phyloP scores from a whole-genome alignment of 2,329 filamentous ascomycete species.

The Pestalotiopsis sp. region DNA sequence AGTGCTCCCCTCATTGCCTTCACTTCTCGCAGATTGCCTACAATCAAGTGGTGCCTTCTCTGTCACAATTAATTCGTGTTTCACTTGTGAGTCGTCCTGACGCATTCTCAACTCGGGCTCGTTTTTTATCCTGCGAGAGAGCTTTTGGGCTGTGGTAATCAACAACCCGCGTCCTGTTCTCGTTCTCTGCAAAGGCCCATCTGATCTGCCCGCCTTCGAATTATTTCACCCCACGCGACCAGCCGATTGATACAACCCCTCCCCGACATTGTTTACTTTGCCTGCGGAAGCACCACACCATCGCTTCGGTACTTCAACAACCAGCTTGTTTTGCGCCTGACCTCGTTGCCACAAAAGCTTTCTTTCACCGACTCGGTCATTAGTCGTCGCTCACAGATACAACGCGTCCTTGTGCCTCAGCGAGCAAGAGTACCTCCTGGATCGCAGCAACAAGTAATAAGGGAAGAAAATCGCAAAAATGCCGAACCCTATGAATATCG shows the following conservation, averaged over 20 bases:
- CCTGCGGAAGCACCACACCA: not conserved
- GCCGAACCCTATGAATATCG: slow-evolving; percentile 62
- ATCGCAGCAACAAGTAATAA: not conserved
- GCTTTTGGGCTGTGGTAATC: not conserved
- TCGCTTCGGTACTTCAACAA: not conserved
- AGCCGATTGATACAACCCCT: not conserved
- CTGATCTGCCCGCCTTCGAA: slow-evolving; percentile 5
- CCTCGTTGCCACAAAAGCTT: not conserved
- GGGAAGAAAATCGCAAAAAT: slow-evolving; percentile 6
- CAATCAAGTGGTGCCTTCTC: not conserved
- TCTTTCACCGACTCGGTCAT: not conserved
- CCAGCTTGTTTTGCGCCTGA: not conserved
- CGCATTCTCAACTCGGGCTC: not conserved
- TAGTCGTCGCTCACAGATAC: not conserved
- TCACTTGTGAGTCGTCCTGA: not conserved
- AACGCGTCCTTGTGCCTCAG: not conserved
- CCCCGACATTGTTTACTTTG: slow-evolving; percentile 6
- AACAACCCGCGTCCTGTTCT: not conserved
- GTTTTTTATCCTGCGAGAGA: not conserved
- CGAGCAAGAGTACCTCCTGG: not conserved
- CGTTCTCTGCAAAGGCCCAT: not conserved
- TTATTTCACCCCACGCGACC: slow-evolving; percentile 9
- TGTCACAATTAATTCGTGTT: not conserved
- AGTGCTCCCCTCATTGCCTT: not conserved
- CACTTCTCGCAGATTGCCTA: slow-evolving; percentile 4